Evolutionary conservation across 176 grass and related monocot genomes (phyloP), one percentile per base, ranked within the genome.

Genomic region (Cymbopogon citratus): DNA sequence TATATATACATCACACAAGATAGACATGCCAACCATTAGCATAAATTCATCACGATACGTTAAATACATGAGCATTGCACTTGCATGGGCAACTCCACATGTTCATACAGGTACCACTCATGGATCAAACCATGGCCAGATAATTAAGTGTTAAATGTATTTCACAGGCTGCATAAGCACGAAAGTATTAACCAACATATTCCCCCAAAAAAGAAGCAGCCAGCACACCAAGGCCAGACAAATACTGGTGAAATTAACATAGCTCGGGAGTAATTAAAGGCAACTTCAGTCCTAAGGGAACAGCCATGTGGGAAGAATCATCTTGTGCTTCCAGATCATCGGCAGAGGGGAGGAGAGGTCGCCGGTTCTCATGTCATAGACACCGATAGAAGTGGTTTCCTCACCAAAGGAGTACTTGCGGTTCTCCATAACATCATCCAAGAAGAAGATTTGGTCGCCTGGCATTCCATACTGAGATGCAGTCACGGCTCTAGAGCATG

Each of bases 371-470:
- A 81, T 81, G 79, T 81, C 24, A 4, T 71, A 81, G 66, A 71
- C 66, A 29, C 49, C 28, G 66, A 70, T 34, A 43, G 66, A 81
- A 60, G 66, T 70, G 64, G 7, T 70, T 23, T 80, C 65, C 13
- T 71, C 66, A 15, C 60, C 66, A 59, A 21, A 78, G 2, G 38
- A 28, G 40, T 78, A 78, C 16, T 46, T 41, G 66, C 2, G 15
- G 29, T 81, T 71, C 66, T 71, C 79, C 51, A 43, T 1, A 43
- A 60, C 48, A 81, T 70, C 66, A 43, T 81, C 79, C 8, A 81
- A 31, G 79, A 52, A 52, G 48, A 71, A 59, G n/a, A 81, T 81
- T 27, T 70, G 79, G 51, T 71, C 24, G 5, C 15, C 23, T 12
- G 9, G 34, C 79, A 81, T 60, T 12, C 79, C 66, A 11, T 71